Conservation (phyloP, 1,284 basidiomycete species). For the Apiotrichum akiyoshidainum region DNA sequence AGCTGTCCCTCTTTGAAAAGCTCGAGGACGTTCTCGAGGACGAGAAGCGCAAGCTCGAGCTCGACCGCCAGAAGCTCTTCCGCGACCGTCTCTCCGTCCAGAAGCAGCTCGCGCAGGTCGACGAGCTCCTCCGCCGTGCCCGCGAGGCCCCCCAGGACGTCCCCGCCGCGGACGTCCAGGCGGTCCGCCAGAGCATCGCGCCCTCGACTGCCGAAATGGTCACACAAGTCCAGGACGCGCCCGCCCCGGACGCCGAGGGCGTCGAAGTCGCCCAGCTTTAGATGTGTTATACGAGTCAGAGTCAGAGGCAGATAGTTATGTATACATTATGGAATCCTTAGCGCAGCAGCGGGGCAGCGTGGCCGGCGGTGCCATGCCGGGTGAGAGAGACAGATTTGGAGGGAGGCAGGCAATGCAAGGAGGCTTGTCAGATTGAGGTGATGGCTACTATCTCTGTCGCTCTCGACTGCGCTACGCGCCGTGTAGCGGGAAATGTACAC, state of each 20-base stretch:
- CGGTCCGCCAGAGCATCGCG: constrained; percentile 9
- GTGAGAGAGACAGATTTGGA: too few species aligned
- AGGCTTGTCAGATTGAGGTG: too few species aligned
- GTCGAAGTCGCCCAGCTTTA: not conserved
- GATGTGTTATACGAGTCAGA: not conserved
- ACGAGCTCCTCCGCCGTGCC: constrained; percentile 39
- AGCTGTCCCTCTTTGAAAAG: constrained; percentile 87
- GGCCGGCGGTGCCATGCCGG: too few species aligned
- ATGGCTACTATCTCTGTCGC: too few species aligned
- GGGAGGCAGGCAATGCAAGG: too few species aligned
- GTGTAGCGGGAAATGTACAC: too few species aligned
- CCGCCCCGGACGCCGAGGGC: constrained; percentile 2
- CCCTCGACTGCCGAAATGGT: constrained; percentile 19
- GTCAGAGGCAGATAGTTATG: too few species aligned
- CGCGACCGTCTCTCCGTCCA: constrained; percentile 43
- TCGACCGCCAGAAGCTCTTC: constrained; percentile 47
- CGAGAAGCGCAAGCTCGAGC: constrained; percentile 57
- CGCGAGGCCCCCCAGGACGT: constrained; percentile 21
- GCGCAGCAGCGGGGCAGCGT: too few species aligned
- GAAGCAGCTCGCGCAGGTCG: constrained; percentile 40
- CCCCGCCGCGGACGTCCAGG: constrained; percentile 8
- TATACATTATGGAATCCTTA: constrained; percentile 1
- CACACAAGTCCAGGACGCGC: constrained; percentile 2
- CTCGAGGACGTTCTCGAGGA: constrained; percentile 84
- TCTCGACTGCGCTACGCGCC: too few species aligned